Evolutionary conservation across 306 rosid genomes (phyloP).

Genomic region (Abrus precatorius): DNA sequence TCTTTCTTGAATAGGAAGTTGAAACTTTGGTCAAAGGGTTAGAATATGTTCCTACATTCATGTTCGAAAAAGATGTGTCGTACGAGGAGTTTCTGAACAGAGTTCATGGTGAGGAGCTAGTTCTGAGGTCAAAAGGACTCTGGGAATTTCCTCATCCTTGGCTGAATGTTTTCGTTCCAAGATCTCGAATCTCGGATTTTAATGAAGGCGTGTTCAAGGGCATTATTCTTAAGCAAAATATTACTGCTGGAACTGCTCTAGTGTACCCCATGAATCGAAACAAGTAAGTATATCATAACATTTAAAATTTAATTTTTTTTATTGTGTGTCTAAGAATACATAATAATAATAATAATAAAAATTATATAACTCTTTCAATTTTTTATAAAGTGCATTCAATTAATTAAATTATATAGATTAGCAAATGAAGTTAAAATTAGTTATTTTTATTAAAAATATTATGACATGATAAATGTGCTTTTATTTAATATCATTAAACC

Average conservation of each 20-base stretch:
- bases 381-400: too few species aligned
- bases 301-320: too few species aligned
- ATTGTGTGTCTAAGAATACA: too few species aligned
- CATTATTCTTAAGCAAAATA: conserved; percentile 61
- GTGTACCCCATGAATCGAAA: conserved; percentile 62
- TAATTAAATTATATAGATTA: too few species aligned
- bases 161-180: conserved; percentile 70
- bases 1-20: conserved; percentile 44
- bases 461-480: too few species aligned
- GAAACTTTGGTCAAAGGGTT: conserved; percentile 48
- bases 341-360: too few species aligned
- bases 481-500: too few species aligned
- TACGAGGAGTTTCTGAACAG: conserved; percentile 66
- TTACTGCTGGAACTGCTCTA: conserved; percentile 33
- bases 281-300: conserved; percentile 51
- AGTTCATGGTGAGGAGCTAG: conserved; percentile 51
- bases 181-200: conserved; percentile 62
- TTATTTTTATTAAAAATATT: too few species aligned
- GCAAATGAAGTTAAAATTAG: too few species aligned
- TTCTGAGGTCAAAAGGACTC: conserved; percentile 53
- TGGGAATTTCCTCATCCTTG: conserved; percentile 81
- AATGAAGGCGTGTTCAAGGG: conserved; percentile 61
- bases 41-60: conserved; percentile 53
- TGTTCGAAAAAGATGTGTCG: conserved; percentile 58
- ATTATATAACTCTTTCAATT: too few species aligned